Percentiles rank a stretch among this genome's conserved stretches.
phyloP scores from a whole-genome alignment of 768 basidiomycete genomes.

The Gymnopilus dilepis region DNA sequence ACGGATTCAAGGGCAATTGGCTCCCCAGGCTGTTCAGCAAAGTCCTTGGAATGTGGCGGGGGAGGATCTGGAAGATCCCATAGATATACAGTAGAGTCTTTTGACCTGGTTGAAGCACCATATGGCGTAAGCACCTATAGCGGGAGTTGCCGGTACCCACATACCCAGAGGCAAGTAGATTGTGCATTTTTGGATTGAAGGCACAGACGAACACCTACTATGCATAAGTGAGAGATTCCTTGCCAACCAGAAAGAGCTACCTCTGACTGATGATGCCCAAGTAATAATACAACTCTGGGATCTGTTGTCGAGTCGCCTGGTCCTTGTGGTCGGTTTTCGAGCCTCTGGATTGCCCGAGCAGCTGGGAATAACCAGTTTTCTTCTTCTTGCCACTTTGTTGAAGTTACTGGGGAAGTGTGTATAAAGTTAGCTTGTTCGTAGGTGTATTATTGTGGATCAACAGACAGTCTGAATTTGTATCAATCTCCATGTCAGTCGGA shows the following conservation, averaged over 20 bases:
- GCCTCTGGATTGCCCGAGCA: constrained; percentile 35
- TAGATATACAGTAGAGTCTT: constrained; percentile 74
- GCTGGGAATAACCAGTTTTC: constrained; percentile 3
- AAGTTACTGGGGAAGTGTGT: constrained; percentile 4
- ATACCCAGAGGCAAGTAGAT: constrained; percentile 77
- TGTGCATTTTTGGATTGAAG: constrained; percentile 70
- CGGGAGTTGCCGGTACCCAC: constrained; percentile 21
- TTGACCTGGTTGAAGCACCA: constrained; percentile 57
- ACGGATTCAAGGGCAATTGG: constrained; percentile 57
- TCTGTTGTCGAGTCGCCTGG: constrained; percentile 49
- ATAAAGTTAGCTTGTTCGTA: background rate
- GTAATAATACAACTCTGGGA: constrained; percentile 48
- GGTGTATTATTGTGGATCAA: constrained; percentile 2
- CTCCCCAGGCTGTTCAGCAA: constrained; percentile 36
- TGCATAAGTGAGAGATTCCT: constrained; percentile 1
- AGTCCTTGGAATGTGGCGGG: constrained; percentile 31
- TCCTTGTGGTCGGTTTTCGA: constrained; percentile 42
- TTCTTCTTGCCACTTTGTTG: background rate
- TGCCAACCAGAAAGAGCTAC: constrained; percentile 34
- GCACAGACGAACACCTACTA: constrained; percentile 79
- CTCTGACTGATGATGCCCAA: constrained; percentile 67
- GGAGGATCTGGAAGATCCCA: constrained; percentile 67
- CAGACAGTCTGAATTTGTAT: constrained; percentile 41
- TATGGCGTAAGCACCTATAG: constrained; percentile 12
- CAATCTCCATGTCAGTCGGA: constrained; percentile 53